These are phyloP conservation scores for Pythium plurisporium DNA, from an alignment of 352 stramenopile genomes.

Conservation along the genomic window DNA sequence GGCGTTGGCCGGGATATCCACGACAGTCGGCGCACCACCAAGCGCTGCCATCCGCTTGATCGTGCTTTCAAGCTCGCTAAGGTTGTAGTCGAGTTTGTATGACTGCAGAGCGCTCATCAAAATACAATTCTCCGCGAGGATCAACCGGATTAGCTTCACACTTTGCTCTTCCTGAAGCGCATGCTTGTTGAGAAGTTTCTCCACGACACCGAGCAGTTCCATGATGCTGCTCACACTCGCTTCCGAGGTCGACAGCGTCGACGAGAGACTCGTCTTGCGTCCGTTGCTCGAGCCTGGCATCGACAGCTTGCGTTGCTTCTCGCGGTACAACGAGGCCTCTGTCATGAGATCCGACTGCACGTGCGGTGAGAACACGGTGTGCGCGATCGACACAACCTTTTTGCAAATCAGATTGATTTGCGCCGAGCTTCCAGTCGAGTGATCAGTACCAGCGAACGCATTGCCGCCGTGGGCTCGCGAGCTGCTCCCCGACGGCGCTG, in stretches of 20 bases:
- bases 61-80: slow-evolving; percentile 47
- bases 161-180: slow-evolving; percentile 52
- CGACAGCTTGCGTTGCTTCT: slow-evolving; percentile 15
- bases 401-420: slow-evolving; percentile 46
- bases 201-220: slow-evolving; percentile 45
- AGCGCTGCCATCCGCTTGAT: slow-evolving; percentile 47
- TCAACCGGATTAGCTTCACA: slow-evolving; percentile 38
- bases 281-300: neutral
- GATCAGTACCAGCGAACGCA: no score
- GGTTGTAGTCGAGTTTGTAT: slow-evolving; percentile 40
- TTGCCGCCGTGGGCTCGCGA: no score
- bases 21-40: slow-evolving; percentile 10
- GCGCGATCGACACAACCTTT: slow-evolving; percentile 49
- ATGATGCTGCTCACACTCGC: slow-evolving; percentile 30
- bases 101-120: slow-evolving; percentile 51
- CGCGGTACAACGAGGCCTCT: slow-evolving; percentile 30
- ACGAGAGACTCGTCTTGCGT: neutral
- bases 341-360: slow-evolving; percentile 46
- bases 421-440: slow-evolving; percentile 15
- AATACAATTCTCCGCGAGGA: slow-evolving; percentile 44
- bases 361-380: slow-evolving; percentile 48
- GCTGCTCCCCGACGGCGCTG: no score
- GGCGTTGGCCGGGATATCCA: slow-evolving; percentile 3
- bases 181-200: slow-evolving; percentile 57
- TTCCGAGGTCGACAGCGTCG: slow-evolving; percentile 1